Evolutionary conservation across 306 rosid species (phyloP).

Genomic region (Sesbania bispinosa): DNA sequence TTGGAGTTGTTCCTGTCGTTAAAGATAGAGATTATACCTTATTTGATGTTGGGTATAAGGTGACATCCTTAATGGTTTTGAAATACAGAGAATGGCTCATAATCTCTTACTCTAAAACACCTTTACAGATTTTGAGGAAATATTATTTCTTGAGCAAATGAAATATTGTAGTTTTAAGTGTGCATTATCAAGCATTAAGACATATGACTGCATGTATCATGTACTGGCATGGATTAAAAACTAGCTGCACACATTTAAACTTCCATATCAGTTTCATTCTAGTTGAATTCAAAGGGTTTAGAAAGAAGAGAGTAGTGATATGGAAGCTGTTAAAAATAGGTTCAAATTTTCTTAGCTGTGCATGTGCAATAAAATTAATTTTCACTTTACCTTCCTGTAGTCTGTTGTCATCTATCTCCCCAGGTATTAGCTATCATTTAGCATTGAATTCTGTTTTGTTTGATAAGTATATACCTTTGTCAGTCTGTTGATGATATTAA

Average conservation of each 20-base stretch:
- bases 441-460: background rate
- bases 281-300: background rate
- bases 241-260: background rate
- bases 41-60: slow-evolving; percentile 91
- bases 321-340: background rate
- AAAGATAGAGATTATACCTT: too few species aligned
- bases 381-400: background rate
- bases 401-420: background rate
- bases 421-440: background rate
- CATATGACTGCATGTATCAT: background rate
- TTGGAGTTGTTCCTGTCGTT: too few species aligned
- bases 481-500: background rate
- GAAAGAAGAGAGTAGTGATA: background rate
- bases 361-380: background rate
- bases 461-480: background rate
- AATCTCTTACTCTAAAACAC: background rate
- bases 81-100: background rate
- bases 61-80: slow-evolving; percentile 30
- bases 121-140: slow-evolving; percentile 14
- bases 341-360: background rate
- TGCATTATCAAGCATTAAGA: background rate
- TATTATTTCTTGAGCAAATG: slow-evolving; percentile 10
- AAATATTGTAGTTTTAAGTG: background rate
- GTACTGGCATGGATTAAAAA: background rate
- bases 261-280: background rate